These are phyloP conservation scores for Maudiozyma turicensis DNA, from an alignment of 805 yeast genomes.

Conservation along the genomic window DNA sequence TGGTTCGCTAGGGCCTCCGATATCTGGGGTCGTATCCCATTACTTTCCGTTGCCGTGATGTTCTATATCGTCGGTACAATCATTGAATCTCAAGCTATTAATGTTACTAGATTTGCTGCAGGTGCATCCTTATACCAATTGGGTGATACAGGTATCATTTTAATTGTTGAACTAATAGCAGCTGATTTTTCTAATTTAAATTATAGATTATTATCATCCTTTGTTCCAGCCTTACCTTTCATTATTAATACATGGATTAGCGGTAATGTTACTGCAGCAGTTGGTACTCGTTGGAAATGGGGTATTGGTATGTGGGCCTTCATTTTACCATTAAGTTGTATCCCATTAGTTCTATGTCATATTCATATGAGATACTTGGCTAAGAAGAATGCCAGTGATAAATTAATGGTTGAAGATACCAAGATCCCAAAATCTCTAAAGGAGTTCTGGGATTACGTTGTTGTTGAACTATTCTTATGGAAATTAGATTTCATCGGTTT, in stretches of 20 bases:
- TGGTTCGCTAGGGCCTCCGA: conserved; percentile 48
- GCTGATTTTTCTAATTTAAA: conserved; percentile 56
- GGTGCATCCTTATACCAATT: conserved; percentile 39
- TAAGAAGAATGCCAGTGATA: conserved; percentile 24
- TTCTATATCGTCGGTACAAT: conserved; percentile 47
- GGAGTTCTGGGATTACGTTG: conserved; percentile 54
- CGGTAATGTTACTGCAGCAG: conserved; percentile 39
- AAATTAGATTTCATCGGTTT: conserved; percentile 53
- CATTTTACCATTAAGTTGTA: conserved; percentile 42
- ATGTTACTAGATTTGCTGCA: conserved; percentile 42
- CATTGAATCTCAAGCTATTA: conserved; percentile 44
- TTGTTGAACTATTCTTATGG: conserved; percentile 42
- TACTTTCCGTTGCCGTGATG: conserved; percentile 35
- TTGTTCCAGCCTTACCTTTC: conserved; percentile 57
- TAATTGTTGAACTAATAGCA: conserved; percentile 44
- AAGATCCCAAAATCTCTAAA: conserved; percentile 40
- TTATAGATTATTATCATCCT: conserved; percentile 53
- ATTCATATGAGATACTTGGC: conserved; percentile 41
- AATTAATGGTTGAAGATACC: conserved; percentile 19
- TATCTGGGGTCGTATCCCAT: conserved; percentile 45
- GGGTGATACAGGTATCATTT: conserved; percentile 52
- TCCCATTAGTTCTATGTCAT: conserved; percentile 39
- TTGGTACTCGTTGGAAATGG: conserved; percentile 39
- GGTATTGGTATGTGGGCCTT: conserved; percentile 54
- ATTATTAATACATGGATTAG: conserved; percentile 65